Percentiles rank a stretch among this genome's conserved stretches.
These are phyloP conservation scores for Neonectria sp. DNA, from an alignment of 2,329 filamentous ascomycete species.

Conservation along the genomic window DNA sequence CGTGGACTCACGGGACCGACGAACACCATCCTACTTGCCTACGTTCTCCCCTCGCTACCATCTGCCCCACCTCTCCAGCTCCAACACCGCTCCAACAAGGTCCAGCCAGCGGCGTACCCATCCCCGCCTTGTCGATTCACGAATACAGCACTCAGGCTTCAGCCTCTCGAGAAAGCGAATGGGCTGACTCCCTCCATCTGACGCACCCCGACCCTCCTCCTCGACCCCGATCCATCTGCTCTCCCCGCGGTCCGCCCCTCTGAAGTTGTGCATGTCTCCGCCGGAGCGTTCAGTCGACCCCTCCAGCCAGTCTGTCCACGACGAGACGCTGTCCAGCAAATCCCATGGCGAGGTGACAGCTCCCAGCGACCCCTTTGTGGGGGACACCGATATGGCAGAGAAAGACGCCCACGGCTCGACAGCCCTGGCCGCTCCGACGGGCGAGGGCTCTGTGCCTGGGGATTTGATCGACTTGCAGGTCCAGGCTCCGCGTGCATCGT, in stretches of 20 bases:
- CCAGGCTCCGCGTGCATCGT: conserved; percentile 21
- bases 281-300: conserved; percentile 49
- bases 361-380: conserved; percentile 33
- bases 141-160: conserved; percentile 12
- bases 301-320: conserved; percentile 47
- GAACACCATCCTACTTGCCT: neutral
- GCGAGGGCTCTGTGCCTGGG: conserved; percentile 19
- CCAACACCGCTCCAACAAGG: conserved; percentile 9
- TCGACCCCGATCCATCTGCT: conserved; percentile 17
- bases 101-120: conserved; percentile 16
- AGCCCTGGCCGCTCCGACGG: conserved; percentile 4
- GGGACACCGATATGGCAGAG: conserved; percentile 26
- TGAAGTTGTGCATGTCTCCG: conserved; percentile 55
- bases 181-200: conserved; percentile 37
- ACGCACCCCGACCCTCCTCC: conserved; percentile 32
- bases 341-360: conserved; percentile 49
- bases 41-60: conserved; percentile 2
- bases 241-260: conserved; percentile 13
- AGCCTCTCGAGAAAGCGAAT: conserved; percentile 39
- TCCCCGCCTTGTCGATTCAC: conserved; percentile 21
- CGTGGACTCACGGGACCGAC: neutral
- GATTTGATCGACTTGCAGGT: conserved; percentile 44
- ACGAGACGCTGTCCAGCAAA: conserved; percentile 48
- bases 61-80: conserved; percentile 25
- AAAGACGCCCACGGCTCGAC: conserved; percentile 18